Percentiles rank a stretch among this genome's conserved stretches.
Evolutionary conservation across 1,284 basidiomycete genomes (phyloP).

Genomic region (Gomphus bonarii): DNA sequence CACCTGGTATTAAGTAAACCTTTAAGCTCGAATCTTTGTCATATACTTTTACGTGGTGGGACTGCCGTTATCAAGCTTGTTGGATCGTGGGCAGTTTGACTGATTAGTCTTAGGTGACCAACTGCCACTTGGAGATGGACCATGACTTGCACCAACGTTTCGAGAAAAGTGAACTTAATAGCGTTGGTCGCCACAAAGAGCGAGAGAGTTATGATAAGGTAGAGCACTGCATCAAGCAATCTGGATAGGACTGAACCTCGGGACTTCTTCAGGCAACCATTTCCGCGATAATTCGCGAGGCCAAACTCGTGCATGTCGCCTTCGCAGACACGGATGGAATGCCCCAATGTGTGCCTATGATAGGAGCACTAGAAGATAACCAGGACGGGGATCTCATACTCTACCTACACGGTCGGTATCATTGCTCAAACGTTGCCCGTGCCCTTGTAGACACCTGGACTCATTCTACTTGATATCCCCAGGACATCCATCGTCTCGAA

Average conservation of each 20-base stretch:
- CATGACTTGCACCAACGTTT: neutral
- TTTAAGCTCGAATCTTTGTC: too few relatives aligned
- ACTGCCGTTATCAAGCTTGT: too few relatives aligned
- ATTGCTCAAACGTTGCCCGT: neutral
- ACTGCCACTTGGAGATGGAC: neutral
- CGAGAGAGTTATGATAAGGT: conserved; percentile 9
- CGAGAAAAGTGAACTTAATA: conserved; percentile 7
- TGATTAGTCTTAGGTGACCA: neutral
- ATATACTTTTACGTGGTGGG: too few relatives aligned
- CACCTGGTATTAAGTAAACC: too few relatives aligned
- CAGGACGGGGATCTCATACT: conserved; percentile 17
- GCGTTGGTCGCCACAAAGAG: conserved; percentile 7
- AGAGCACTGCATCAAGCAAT: neutral
- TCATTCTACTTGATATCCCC: neutral
- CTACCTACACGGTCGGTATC: conserved; percentile 16
- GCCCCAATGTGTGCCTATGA: conserved; percentile 21
- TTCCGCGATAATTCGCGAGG: conserved; percentile 15
- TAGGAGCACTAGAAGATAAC: conserved; percentile 16
- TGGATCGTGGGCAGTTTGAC: too few relatives aligned
- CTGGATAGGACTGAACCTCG: neutral
- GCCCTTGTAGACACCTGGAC: neutral
- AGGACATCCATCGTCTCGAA: conserved; percentile 19
- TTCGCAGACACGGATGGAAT: conserved; percentile 18
- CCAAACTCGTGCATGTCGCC: conserved; percentile 18
- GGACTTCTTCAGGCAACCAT: conserved; percentile 4